A percentile compares a stretch with the other conserved stretches of the same genome.
phyloP scores from a whole-genome alignment of 2,329 filamentous ascomycete species.

The Beauveria sp. region DNA sequence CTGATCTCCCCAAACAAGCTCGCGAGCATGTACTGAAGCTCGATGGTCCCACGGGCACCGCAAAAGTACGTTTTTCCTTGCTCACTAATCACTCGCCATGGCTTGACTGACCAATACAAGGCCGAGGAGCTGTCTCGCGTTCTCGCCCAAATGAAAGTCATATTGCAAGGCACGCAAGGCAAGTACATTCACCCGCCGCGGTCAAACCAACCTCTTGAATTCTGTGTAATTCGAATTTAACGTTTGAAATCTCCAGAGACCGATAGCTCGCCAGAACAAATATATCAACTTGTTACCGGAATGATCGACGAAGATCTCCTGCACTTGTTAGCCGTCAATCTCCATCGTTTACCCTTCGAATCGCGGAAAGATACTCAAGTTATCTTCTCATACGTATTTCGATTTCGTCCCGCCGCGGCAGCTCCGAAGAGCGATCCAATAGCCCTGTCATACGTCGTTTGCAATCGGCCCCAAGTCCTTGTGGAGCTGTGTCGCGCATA shows the following conservation, averaged over 20 bases:
- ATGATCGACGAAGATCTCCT: constrained; percentile 88
- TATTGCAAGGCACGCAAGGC: constrained; percentile 92
- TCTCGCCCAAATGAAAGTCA: constrained; percentile 82
- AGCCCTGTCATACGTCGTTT: constrained; percentile 81
- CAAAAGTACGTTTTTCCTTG: constrained; percentile 33
- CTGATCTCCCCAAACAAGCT: constrained; percentile 49
- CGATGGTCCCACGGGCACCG: constrained; percentile 38
- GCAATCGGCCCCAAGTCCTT: constrained; percentile 78
- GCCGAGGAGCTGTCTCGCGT: constrained; percentile 81
- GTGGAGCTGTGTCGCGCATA: constrained; percentile 86
- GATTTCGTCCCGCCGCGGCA: constrained; percentile 67
- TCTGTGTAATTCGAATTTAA: background rate
- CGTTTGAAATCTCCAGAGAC: constrained; percentile 49
- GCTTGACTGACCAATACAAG: constrained; percentile 35
- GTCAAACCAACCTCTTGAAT: too few relatives aligned
- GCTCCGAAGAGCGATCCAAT: constrained; percentile 67
- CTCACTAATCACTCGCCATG: background rate
- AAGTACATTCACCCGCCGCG: constrained; percentile 14
- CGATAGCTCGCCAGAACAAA: constrained; percentile 79
- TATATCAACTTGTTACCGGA: constrained; percentile 75
- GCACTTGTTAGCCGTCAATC: constrained; percentile 70
- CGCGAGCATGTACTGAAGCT: constrained; percentile 46
- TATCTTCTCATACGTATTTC: constrained; percentile 91
- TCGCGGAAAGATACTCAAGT: constrained; percentile 92
- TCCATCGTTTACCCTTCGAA: constrained; percentile 87